Evolutionary conservation across 139 green algal species (phyloP), one percentile per base, ranked within the genome.

Genomic region (Deuterostichococcus epilithicus): DNA sequence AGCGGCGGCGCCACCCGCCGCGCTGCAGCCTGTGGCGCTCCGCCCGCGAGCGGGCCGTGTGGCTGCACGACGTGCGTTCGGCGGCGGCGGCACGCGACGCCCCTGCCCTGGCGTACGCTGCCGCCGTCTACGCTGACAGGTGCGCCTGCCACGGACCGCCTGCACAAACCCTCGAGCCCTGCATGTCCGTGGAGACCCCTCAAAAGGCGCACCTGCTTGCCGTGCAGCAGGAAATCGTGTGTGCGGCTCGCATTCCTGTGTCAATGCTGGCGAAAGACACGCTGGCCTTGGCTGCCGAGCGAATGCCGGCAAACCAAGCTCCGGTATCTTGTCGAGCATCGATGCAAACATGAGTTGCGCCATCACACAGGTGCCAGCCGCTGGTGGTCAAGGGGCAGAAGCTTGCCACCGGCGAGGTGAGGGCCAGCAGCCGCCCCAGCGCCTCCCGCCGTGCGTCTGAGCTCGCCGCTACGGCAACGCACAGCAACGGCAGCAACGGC

Each of bases 31-130:
- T 87, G 28, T 87, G 83, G 83, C 69, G 83, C 35, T 74, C 38
- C 30, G 76, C 75, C 1, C 68, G 81, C 8, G 83, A 87, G 80
- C 75, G 83, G 6, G 80, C 76, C 1, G 80, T 86, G 20, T 87
- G 83, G 83, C 33, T 84, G 32, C 60, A 76, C 26, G 80, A 72
- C 42, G 20, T 33, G 44, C 47, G 34, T 13, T 1, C 15, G 13
- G 68, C 68, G 4, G 74, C 68, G 0, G 22, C 5, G 26, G 73
- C 70, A 6, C 35, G 58, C 5, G 42, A 69, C 67, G 58, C 81
- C 37, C 58, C 52, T 5, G 35, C 5, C 5, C 30, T 37, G 23
- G 63, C 80, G 5, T 84, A 86, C 60, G 59, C 38, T 0, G 66
- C 83, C 22, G 71, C 70, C 52, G 52, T 86, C 23, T 74, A 86